Conservation (phyloP, 768 basidiomycete species). For the Termitomyces sp. region DNA sequence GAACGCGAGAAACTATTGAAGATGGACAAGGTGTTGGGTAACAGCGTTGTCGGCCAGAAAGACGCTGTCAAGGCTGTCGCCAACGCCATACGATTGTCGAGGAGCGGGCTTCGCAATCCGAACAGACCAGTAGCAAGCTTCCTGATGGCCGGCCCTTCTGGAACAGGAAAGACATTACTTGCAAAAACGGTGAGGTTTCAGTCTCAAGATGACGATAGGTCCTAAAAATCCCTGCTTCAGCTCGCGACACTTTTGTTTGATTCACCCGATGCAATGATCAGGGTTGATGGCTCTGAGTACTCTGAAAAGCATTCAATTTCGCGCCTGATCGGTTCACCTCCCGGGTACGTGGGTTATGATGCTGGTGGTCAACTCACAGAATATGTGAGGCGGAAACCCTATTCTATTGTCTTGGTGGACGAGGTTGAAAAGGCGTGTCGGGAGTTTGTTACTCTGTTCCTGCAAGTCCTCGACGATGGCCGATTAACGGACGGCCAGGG, state of each 20-base stretch:
- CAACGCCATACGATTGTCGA: slow-evolving; percentile 87
- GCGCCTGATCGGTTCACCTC: slow-evolving; percentile 54
- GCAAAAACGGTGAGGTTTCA: slow-evolving; percentile 70
- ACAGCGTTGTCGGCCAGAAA: slow-evolving; percentile 82
- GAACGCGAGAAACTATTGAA: slow-evolving; percentile 84
- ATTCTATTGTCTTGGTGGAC: slow-evolving; percentile 79
- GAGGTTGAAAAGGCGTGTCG: slow-evolving; percentile 90
- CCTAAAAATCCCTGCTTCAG: slow-evolving; percentile 27
- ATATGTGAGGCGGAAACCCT: slow-evolving; percentile 88
- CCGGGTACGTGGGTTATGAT: slow-evolving; percentile 91
- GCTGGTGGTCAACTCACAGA: slow-evolving; percentile 89
- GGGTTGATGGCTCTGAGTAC: slow-evolving; percentile 91
- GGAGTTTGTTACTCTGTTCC: slow-evolving; percentile 45
- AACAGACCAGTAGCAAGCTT: slow-evolving; percentile 89
- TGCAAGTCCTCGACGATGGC: slow-evolving; percentile 89
- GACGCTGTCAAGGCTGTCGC: slow-evolving; percentile 91
- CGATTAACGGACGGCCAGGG: slow-evolving; percentile 91
- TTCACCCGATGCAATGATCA: slow-evolving; percentile 86
- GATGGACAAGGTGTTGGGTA: slow-evolving; percentile 80
- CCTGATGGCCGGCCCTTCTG: slow-evolving; percentile 87
- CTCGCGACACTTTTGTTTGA: slow-evolving; percentile 89
- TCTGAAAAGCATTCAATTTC: slow-evolving; percentile 64
- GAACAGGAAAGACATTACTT: slow-evolving; percentile 86
- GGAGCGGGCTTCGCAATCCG: slow-evolving; percentile 90
- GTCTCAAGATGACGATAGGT: not conserved